These are phyloP conservation scores for Cytospora mali DNA, from an alignment of 2,329 filamentous ascomycete genomes.

Conservation along the genomic window DNA sequence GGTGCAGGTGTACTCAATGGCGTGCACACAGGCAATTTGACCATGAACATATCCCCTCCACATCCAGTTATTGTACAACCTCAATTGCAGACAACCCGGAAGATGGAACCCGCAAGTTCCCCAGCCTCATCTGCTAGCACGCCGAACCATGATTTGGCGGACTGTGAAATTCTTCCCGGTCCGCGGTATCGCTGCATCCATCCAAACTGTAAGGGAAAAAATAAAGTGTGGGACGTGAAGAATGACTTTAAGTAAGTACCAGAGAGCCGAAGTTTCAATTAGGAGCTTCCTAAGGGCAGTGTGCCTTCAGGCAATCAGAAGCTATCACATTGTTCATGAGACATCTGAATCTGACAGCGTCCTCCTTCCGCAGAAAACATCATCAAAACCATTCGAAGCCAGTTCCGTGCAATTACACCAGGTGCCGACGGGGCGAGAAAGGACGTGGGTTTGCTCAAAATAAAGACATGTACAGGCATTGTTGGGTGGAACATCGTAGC, in stretches of 20 bases:
- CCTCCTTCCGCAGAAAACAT: background rate
- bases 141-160: background rate
- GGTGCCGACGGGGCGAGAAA: background rate
- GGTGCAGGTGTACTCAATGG: background rate
- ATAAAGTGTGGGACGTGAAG: background rate
- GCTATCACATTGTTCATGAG: background rate
- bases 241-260: background rate
- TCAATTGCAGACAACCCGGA: background rate
- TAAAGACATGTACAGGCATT: background rate
- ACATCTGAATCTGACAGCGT: background rate
- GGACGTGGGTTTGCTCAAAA: background rate
- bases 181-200: background rate
- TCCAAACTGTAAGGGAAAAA: background rate
- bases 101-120: background rate
- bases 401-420: background rate
- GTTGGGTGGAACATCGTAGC: background rate
- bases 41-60: too few relatives aligned
- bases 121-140: background rate
- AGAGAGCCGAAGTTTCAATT: background rate
- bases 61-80: background rate
- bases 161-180: background rate
- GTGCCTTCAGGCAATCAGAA: background rate
- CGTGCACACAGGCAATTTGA: background rate
- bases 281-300: background rate
- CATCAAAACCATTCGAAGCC: background rate